Percentiles rank a stretch among this genome's conserved stretches.
Conservation (phyloP, 2,329 filamentous ascomycete genomes). For the Fusarium coicis region DNA sequence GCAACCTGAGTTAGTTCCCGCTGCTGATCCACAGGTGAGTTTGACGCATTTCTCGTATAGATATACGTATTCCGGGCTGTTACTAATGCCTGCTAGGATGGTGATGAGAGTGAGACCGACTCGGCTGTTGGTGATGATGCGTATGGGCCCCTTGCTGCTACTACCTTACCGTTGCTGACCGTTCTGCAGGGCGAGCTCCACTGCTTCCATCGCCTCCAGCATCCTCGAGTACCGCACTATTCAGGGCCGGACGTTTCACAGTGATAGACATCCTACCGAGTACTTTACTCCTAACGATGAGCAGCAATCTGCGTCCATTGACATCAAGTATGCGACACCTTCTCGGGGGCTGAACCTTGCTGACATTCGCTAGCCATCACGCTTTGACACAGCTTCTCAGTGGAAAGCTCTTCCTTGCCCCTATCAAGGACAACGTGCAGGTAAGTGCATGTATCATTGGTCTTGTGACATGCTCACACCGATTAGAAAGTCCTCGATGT, state of each 20-base stretch:
- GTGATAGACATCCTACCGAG: conserved; percentile 35
- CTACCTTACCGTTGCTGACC: conserved; percentile 1
- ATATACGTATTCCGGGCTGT: neutral
- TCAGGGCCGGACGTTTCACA: conserved; percentile 39
- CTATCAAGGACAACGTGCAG: conserved; percentile 28
- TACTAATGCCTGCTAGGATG: conserved; percentile 10
- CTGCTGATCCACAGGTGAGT: conserved; percentile 30
- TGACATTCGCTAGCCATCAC: conserved; percentile 24
- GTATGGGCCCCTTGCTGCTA: neutral
- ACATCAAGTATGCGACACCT: conserved; percentile 31
- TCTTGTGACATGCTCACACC: neutral
- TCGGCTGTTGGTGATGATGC: conserved; percentile 31
- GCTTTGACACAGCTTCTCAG: conserved; percentile 32
- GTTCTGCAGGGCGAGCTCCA: conserved; percentile 32
- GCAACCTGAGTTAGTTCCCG: conserved; percentile 31
- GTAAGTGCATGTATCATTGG: neutral
- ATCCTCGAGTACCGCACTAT: conserved; percentile 41
- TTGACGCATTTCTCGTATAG: neutral
- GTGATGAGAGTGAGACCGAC: conserved; percentile 21
- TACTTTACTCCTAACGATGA: conserved; percentile 43
- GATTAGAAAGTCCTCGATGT: conserved; percentile 36
- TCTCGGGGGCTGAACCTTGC: too few species aligned
- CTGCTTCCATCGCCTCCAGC: conserved; percentile 37
- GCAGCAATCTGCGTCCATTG: conserved; percentile 39
- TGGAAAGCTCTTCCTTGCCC: conserved; percentile 35